These are phyloP conservation scores for Annona cherimola DNA, from an alignment of 164 flowering plant species.

Conservation along the genomic window DNA sequence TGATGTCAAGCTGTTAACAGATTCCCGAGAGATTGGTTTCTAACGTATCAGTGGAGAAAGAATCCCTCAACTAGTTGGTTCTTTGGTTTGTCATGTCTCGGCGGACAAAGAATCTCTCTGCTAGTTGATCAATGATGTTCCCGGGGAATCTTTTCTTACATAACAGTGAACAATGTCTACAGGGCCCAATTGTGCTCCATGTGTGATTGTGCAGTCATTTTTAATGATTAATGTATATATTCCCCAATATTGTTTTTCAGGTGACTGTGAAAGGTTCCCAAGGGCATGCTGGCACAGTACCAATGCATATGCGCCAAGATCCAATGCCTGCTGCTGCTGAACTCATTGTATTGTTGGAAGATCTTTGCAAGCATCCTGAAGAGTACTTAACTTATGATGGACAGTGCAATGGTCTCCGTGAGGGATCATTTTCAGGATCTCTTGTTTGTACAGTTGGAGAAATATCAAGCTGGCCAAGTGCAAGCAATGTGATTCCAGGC, in stretches of 20 bases:
- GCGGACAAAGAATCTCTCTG: too few relatives aligned
- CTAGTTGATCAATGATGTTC: too few relatives aligned
- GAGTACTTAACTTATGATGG: constrained; percentile 49
- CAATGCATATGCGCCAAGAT: constrained; percentile 92
- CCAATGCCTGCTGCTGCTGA: constrained; percentile 98
- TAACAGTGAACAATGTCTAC: too few relatives aligned
- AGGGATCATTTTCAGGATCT: constrained; percentile 60
- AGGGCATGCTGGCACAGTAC: constrained; percentile 99
- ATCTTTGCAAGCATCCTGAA: constrained; percentile 73
- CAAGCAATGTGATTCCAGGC: constrained; percentile 99
- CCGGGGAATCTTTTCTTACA: too few relatives aligned
- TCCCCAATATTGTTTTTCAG: constrained; percentile 33
- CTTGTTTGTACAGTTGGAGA: constrained; percentile 98
- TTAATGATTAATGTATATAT: neutral
- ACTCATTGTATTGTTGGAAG: constrained; percentile 69
- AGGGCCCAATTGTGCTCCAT: too few relatives aligned
- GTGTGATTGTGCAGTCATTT: neutral
- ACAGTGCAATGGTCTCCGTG: constrained; percentile 35
- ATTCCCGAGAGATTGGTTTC: too few relatives aligned
- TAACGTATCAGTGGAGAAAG: too few relatives aligned
- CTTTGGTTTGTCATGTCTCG: too few relatives aligned
- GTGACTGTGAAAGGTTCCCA: constrained; percentile 92
- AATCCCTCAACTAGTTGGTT: too few relatives aligned
- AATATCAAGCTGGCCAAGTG: constrained; percentile 95
- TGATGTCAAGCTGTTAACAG: too few relatives aligned